Base-by-base conservation (phyloP, 2,329 filamentous ascomycete genomes). In the Hypoxylon sp. region DNA sequence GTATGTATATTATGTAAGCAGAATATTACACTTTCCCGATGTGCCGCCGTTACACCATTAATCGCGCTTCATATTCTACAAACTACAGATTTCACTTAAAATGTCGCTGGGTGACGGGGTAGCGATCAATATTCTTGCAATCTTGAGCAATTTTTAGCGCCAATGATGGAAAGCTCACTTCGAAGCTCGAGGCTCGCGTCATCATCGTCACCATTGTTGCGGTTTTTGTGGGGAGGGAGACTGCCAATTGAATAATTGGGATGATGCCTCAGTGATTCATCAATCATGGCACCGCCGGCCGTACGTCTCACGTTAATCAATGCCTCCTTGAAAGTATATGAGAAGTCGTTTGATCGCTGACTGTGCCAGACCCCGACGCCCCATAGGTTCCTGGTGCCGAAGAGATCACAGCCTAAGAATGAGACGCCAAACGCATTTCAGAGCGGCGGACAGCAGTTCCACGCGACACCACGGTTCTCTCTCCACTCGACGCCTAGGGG, bases 401-500 rank as follows among this genome's bases (percentile, higher is more conserved):
- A 69, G 70, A 73, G 75, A 53, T 75, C 75, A 14, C 74, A 75
- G 32, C 61, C 72, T 32, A 69, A 61, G n/a, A 66, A 55, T 34
- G 72, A 74, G 58, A 76, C 74, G n/a, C 76, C 77, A 11, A 75
- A 72, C 36, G 61, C 66, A 3, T 74, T 72, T 45, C 71, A 72
- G 36, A 55, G 52, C 57, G 65, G 74, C 45, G 59, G 68, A 36
- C 75, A 76, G 68, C 77, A 78, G 63, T 79, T 79, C 58, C 76
- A 75, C 7, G 73, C 74, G 1, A 79, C 76, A 21, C 77, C 77
- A 51, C 72, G 75, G 2, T 79, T 79, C 65, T 75, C 75, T n/a
- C 73, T 75, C 41, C 72, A 74, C 51, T 78, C 75, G 5, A 77
- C 76, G 28, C 75, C 76, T 23, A 73, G 72, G 19, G 57, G 66